Percentiles rank a stretch among this genome's conserved stretches.
phyloP scores from a whole-genome alignment of 1,284 basidiomycete species.

The Melanopsichium pennsylvanicum region DNA sequence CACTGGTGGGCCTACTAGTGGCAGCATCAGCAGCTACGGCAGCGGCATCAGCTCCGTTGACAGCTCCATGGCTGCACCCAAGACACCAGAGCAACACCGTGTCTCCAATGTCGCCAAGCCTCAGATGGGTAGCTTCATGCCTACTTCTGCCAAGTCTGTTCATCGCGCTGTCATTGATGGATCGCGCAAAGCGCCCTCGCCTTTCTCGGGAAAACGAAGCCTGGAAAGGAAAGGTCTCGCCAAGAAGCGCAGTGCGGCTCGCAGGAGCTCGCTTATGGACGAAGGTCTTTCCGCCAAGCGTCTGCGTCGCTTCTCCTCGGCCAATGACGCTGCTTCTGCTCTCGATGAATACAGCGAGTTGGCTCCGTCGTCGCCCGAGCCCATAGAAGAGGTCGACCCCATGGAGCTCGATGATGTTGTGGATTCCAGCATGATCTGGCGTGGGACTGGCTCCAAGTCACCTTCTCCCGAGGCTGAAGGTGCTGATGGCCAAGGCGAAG shows the following conservation, averaged over 20 bases:
- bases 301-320: slow-evolving; percentile 46
- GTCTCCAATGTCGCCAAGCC: slow-evolving; percentile 36
- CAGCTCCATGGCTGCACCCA: slow-evolving; percentile 20
- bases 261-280: slow-evolving; percentile 29
- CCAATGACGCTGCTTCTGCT: slow-evolving; percentile 38
- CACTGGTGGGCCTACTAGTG: background rate
- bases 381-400: slow-evolving; percentile 30
- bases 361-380: slow-evolving; percentile 52
- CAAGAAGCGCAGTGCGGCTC: slow-evolving; percentile 42
- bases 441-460: slow-evolving; percentile 43
- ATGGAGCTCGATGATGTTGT: slow-evolving; percentile 64
- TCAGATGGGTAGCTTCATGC: slow-evolving; percentile 62
- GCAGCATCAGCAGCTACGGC: slow-evolving; percentile 11
- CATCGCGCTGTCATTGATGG: slow-evolving; percentile 65
- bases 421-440: slow-evolving; percentile 57
- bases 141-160: slow-evolving; percentile 56
- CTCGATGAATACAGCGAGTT: slow-evolving; percentile 49
- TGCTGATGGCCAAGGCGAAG: slow-evolving; percentile 10
- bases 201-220: slow-evolving; percentile 52
- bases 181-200: slow-evolving; percentile 59
- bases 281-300: slow-evolving; percentile 49
- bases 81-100: slow-evolving; percentile 40
- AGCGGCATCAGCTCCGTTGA: slow-evolving; percentile 9
- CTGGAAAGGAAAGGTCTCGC: slow-evolving; percentile 53
- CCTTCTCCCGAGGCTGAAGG: slow-evolving; percentile 33